Conservation (phyloP, 2,329 filamentous ascomycete genomes). For the Tolypocladium endophyticum region DNA sequence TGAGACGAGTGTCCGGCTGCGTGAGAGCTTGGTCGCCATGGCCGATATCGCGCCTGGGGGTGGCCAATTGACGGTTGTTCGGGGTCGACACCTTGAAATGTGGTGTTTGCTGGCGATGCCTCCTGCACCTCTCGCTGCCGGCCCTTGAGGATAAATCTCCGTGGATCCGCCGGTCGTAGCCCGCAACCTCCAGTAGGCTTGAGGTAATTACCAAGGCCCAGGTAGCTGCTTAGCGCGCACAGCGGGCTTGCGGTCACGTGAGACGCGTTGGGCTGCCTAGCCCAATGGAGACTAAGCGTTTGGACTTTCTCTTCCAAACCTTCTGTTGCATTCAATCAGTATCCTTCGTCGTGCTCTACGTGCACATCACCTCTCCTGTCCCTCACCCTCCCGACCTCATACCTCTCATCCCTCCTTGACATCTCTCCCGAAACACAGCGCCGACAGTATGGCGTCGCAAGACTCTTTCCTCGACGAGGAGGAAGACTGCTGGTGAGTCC, state of each 20-base stretch:
- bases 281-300: slow-evolving; percentile 9
- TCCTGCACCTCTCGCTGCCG: neutral
- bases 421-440: slow-evolving; percentile 7
- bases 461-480: slow-evolving; percentile 64
- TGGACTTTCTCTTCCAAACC: slow-evolving; percentile 9
- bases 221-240: neutral
- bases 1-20: slow-evolving; percentile 44
- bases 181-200: slow-evolving; percentile 6
- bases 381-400: slow-evolving; percentile 9
- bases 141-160: slow-evolving; percentile 8
- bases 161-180: slow-evolving; percentile 17
- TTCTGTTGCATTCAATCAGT: slow-evolving; percentile 7
- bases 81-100: neutral
- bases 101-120: neutral
- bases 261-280: slow-evolving; percentile 4
- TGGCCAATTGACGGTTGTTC: slow-evolving; percentile 33
- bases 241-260: slow-evolving; percentile 10
- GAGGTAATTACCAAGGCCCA: neutral
- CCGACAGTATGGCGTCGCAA: slow-evolving; percentile 50
- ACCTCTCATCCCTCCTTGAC: slow-evolving; percentile 6
- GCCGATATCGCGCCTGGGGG: slow-evolving; percentile 21
- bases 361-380: slow-evolving; percentile 9
- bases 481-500: slow-evolving; percentile 55
- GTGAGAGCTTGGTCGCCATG: slow-evolving; percentile 52
- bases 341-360: slow-evolving; percentile 4